phyloP scores from a whole-genome alignment of 768 basidiomycete species.

The Daedaleopsis sinensis region DNA sequence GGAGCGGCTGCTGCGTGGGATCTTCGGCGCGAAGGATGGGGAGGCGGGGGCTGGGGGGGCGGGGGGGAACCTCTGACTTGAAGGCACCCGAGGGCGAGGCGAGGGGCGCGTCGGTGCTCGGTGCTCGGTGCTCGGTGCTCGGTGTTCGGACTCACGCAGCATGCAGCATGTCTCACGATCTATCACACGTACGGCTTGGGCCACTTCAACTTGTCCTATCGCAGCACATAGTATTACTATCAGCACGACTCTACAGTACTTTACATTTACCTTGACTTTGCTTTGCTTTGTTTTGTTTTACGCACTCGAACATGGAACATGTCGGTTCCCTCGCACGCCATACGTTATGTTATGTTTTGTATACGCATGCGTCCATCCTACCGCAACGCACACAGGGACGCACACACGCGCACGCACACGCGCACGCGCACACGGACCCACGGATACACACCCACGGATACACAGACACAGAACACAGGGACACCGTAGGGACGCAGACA shows the following conservation, averaged over 20 bases:
- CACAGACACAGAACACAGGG: too few species aligned
- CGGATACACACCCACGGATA: too few species aligned
- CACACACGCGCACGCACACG: too few species aligned
- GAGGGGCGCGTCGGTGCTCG: neutral
- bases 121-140: neutral
- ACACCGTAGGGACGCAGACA: too few species aligned
- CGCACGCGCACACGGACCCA: too few species aligned
- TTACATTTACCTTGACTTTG: too few species aligned
- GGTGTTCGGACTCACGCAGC: neutral
- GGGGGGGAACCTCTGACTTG: too few species aligned
- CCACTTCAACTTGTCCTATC: neutral
- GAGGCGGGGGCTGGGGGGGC: constrained; percentile 1
- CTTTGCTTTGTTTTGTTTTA: too few species aligned
- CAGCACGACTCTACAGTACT: too few species aligned
- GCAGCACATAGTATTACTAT: neutral
- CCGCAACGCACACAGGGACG: neutral
- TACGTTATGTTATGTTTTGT: too few species aligned
- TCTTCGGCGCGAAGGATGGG: constrained; percentile 35
- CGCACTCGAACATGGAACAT: neutral
- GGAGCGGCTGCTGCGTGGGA: constrained; percentile 62
- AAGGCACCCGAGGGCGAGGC: too few species aligned
- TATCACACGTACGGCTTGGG: neutral
- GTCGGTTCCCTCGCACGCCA: neutral
- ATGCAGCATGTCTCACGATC: constrained; percentile 1
- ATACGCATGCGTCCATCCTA: too few species aligned